Evolutionary conservation across 164 flowering plant genomes (phyloP).

Genomic region (Berberis thunbergii): DNA sequence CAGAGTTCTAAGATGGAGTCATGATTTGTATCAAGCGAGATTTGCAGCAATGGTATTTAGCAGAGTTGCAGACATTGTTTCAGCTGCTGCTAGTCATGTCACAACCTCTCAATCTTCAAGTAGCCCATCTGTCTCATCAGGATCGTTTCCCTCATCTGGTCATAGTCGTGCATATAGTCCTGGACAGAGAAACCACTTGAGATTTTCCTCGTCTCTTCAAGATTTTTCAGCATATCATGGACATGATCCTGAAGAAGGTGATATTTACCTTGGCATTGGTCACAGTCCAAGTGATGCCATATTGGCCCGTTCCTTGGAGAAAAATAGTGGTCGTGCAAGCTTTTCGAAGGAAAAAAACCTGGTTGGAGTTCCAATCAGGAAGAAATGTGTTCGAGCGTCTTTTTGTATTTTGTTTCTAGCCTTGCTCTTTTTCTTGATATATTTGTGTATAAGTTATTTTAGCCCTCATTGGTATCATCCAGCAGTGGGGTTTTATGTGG

Average conservation of each 20-base stretch:
- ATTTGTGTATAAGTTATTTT: slow-evolving; percentile 23
- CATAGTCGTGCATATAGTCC: slow-evolving; percentile 25
- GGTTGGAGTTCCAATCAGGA: slow-evolving; percentile 31
- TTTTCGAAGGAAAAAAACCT: slow-evolving; percentile 71
- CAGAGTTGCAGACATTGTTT: slow-evolving; percentile 25
- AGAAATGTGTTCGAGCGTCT: slow-evolving; percentile 44
- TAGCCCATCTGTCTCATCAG: slow-evolving; percentile 29
- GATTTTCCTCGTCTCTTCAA: slow-evolving; percentile 63
- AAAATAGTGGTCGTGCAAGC: slow-evolving; percentile 41
- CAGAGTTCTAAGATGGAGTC: too few species aligned
- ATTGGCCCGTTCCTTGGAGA: slow-evolving; percentile 28
- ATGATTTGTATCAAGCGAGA: too few species aligned
- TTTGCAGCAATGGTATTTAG: slow-evolving; percentile 30
- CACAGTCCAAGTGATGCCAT: slow-evolving; percentile 18
- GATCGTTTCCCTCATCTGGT: slow-evolving; percentile 29
- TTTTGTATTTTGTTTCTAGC: slow-evolving; percentile 36
- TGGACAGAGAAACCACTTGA: slow-evolving; percentile 35
- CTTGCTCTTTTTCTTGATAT: slow-evolving; percentile 31
- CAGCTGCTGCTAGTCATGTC: slow-evolving; percentile 28
- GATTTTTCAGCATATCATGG: slow-evolving; percentile 56
- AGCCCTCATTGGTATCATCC: slow-evolving; percentile 39
- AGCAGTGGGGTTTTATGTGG: slow-evolving; percentile 58
- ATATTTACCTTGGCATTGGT: slow-evolving; percentile 14
- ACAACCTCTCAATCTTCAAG: slow-evolving; percentile 31
- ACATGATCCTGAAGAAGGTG: slow-evolving; percentile 51